A percentile compares a stretch with the other conserved stretches of the same genome.
Evolutionary conservation across 192 early-diverging fungal genomes (phyloP).

Genomic region (Coemansia sp.): DNA sequence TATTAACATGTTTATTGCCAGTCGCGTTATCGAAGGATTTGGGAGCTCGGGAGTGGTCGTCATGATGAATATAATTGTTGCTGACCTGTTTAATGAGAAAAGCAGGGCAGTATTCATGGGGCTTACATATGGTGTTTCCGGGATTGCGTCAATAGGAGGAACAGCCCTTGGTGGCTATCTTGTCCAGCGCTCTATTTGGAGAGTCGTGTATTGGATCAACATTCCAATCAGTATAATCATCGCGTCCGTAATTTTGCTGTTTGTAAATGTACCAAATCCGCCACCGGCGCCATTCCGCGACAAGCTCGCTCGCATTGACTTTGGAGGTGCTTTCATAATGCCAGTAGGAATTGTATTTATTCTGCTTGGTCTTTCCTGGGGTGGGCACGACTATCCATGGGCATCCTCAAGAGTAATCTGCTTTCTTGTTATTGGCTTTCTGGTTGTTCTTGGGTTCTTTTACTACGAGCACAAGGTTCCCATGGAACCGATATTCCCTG

Average conservation of each 20-base stretch:
- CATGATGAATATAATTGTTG: constrained; percentile 64
- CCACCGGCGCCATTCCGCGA: constrained; percentile 28
- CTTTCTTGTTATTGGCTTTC: constrained; percentile 31
- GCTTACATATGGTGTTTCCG: constrained; percentile 57
- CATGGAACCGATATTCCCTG: constrained; percentile 64
- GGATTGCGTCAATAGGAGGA: constrained; percentile 60
- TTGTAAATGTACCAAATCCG: constrained; percentile 31
- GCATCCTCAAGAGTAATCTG: constrained; percentile 54
- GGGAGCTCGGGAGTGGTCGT: constrained; percentile 71
- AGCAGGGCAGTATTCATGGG: constrained; percentile 64
- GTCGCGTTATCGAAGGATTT: constrained; percentile 67
- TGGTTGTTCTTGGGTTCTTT: constrained; percentile 43
- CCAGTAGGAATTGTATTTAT: constrained; percentile 61
- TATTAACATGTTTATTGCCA: constrained; percentile 67
- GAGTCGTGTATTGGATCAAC: constrained; percentile 64
- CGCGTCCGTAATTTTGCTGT: constrained; percentile 43
- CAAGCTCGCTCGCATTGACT: constrained; percentile 68
- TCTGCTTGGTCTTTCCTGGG: constrained; percentile 76
- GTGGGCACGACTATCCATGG: constrained; percentile 77
- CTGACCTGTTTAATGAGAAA: constrained; percentile 62
- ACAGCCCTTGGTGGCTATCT: constrained; percentile 63
- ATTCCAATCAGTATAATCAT: constrained; percentile 50
- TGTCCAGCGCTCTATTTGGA: constrained; percentile 56
- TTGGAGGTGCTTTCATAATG: constrained; percentile 60
- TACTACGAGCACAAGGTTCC: constrained; percentile 60